Evolutionary conservation across 257 asterid species (phyloP).

Genomic region (Gardenia jasminoides): DNA sequence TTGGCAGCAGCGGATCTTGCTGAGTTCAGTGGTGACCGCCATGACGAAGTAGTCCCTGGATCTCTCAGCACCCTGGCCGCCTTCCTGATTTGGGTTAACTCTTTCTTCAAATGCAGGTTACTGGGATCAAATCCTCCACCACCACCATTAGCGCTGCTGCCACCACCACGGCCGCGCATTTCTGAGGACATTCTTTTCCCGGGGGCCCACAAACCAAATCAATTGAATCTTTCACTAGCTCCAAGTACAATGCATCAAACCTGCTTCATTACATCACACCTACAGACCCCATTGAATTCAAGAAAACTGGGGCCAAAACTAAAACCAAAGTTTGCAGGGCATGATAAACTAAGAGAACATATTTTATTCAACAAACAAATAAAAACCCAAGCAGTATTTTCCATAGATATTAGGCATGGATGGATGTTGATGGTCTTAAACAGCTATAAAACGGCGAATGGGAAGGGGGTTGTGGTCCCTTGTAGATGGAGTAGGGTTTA

Average conservation of each 20-base stretch:
- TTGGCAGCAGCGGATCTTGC: slow-evolving; percentile 65
- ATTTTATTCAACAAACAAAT: background rate
- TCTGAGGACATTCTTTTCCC: slow-evolving; percentile 16
- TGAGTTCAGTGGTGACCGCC: slow-evolving; percentile 76
- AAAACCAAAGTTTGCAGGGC: no score
- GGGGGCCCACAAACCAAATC: slow-evolving; percentile 14
- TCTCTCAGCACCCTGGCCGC: slow-evolving; percentile 81
- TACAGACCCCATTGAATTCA: slow-evolving; percentile 20
- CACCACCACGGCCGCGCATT: slow-evolving; percentile 34
- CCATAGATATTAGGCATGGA: background rate
- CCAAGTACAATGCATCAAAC: background rate
- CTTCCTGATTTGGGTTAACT: slow-evolving; percentile 83
- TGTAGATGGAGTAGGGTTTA: background rate
- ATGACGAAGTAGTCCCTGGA: slow-evolving; percentile 88
- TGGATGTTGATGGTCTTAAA: background rate
- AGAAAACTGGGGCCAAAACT: background rate
- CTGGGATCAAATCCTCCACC: slow-evolving; percentile 69
- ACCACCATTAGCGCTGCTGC: slow-evolving; percentile 16
- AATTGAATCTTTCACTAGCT: slow-evolving; percentile 1
- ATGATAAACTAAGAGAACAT: background rate
- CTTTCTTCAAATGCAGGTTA: slow-evolving; percentile 93
- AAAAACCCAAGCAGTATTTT: background rate
- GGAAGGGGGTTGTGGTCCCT: background rate
- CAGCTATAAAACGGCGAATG: background rate
- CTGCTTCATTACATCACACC: slow-evolving; percentile 17